These are phyloP conservation scores for Elaeis oleifera DNA, from an alignment of 202 grass and related monocot species.

Conservation along the genomic window DNA sequence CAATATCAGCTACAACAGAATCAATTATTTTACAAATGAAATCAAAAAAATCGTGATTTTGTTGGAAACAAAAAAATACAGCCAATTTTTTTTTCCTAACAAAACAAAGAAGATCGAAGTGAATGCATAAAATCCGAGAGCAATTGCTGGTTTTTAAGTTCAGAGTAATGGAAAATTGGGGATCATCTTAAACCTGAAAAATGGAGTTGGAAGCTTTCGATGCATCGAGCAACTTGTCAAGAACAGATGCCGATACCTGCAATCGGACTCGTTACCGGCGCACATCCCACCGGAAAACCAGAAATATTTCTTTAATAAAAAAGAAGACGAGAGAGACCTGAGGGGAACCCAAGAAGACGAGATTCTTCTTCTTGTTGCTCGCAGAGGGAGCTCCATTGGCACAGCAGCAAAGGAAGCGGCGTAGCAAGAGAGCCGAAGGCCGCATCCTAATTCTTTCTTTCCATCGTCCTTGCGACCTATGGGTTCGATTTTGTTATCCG, in stretches of 20 bases:
- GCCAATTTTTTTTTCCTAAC: too few relatives aligned
- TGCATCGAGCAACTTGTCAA: slow-evolving; percentile 44
- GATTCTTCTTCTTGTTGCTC: slow-evolving; percentile 39
- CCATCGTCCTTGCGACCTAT: too few relatives aligned
- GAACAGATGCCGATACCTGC: slow-evolving; percentile 66
- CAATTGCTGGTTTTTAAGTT: not conserved
- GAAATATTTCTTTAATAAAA: slow-evolving; percentile 3
- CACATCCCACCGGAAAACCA: not conserved
- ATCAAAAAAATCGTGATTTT: too few relatives aligned
- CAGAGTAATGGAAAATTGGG: not conserved
- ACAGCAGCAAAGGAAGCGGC: slow-evolving; percentile 44
- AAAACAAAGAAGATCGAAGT: not conserved
- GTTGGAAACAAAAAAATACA: too few relatives aligned
- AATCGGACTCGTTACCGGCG: not conserved
- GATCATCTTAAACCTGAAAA: slow-evolving; percentile 29
- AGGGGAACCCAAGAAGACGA: slow-evolving; percentile 79
- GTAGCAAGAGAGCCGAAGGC: slow-evolving; percentile 9
- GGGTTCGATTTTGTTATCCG: too few relatives aligned
- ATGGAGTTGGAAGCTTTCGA: slow-evolving; percentile 43
- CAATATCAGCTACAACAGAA: too few relatives aligned
- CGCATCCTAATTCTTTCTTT: too few relatives aligned
- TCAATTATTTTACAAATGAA: too few relatives aligned
- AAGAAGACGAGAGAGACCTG: slow-evolving; percentile 27
- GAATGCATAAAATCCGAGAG: not conserved
- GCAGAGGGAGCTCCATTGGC: not conserved